A percentile compares a stretch with the other conserved stretches of the same genome.
Evolutionary conservation across 441 rosid genomes (phyloP).

Genomic region (Hypseocharis bilobata): DNA sequence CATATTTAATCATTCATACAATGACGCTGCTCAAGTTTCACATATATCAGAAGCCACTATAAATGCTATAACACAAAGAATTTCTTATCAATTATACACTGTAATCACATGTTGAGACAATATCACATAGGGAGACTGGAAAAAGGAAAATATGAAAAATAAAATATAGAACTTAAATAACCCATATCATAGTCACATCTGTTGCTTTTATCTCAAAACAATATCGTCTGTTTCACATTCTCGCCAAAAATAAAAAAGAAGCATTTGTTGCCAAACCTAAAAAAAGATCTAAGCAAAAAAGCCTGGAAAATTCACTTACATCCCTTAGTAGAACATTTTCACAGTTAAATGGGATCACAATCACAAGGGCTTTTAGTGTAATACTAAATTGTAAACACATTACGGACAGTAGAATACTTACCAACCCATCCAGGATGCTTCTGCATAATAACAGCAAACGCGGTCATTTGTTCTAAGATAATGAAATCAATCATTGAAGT

Average conservation of each 20-base stretch:
- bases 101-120: not conserved
- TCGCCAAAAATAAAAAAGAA: not conserved
- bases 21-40: too few species aligned
- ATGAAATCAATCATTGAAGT: slow-evolving; percentile 98
- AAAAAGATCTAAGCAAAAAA: not conserved
- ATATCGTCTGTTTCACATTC: too few species aligned
- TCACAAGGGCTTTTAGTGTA: not conserved
- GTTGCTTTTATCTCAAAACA: too few species aligned
- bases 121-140: too few species aligned
- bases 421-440: slow-evolving; percentile 99
- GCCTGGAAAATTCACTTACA: not conserved
- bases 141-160: not conserved
- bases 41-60: not conserved
- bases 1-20: too few species aligned
- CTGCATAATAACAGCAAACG: slow-evolving; percentile 95
- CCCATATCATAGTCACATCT: not conserved
- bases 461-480: slow-evolving; percentile 84
- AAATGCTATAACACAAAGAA: too few species aligned
- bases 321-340: not conserved
- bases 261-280: not conserved
- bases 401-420: slow-evolving; percentile 29
- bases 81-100: too few species aligned
- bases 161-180: not conserved
- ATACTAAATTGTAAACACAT: not conserved
- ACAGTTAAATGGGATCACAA: not conserved